These are phyloP conservation scores for Penicillium samsonianum DNA, from an alignment of 495 filamentous ascomycete species.

Conservation along the genomic window DNA sequence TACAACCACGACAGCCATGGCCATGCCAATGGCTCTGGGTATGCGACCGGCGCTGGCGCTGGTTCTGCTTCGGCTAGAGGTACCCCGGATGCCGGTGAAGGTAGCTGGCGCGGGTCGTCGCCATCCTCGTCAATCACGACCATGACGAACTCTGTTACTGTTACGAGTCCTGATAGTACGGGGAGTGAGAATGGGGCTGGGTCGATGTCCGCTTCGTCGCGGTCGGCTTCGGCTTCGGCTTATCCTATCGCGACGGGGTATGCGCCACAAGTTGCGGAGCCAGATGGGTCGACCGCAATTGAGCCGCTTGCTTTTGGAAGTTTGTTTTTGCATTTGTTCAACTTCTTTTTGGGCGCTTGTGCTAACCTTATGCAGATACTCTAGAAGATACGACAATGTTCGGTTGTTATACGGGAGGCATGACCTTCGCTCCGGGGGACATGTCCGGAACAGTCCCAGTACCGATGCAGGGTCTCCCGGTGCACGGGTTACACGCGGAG, in stretches of 20 bases:
- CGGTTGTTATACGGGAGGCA: conserved; percentile 13
- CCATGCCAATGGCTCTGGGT: neutral
- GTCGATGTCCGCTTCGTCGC: conserved; percentile 1
- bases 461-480: conserved; percentile 12
- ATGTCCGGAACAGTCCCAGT: conserved; percentile 10
- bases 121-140: conserved; percentile 24
- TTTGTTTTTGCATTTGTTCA: neutral
- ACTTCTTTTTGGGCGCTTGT: neutral
- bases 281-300: conserved; percentile 4
- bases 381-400: conserved; percentile 14
- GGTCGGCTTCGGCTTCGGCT: conserved; percentile 2
- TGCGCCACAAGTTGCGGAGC: conserved; percentile 16
- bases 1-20: neutral
- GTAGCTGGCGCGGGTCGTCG: conserved; percentile 27
- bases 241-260: conserved; percentile 17
- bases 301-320: conserved; percentile 3
- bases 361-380: conserved; percentile 7
- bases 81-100: conserved; percentile 11
- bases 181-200: conserved; percentile 23
- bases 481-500: neutral
- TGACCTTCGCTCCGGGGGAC: conserved; percentile 16
- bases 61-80: neutral
- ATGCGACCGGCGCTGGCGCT: neutral
- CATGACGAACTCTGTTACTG: conserved; percentile 22
- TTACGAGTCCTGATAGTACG: conserved; percentile 31